phyloP scores from a whole-genome alignment of 257 asterid genomes.

The Solanum sejunctum region DNA sequence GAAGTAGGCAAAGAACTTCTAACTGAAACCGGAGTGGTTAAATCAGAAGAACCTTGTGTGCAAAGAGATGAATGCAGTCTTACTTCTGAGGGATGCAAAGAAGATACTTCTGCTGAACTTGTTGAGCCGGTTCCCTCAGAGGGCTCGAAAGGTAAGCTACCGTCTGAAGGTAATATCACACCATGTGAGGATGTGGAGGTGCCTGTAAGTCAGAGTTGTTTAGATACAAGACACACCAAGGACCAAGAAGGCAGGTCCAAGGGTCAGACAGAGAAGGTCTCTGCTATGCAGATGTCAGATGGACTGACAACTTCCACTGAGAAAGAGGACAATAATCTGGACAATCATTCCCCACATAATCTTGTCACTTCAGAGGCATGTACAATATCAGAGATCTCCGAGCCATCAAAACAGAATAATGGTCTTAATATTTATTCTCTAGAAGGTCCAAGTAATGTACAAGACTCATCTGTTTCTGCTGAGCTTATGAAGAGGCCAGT shows the following conservation, averaged over 20 bases:
- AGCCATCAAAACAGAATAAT: background rate
- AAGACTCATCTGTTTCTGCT: slow-evolving; percentile 11
- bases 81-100: slow-evolving; percentile 2
- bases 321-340: slow-evolving; percentile 15
- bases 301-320: slow-evolving; percentile 16
- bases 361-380: background rate
- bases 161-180: slow-evolving; percentile 13
- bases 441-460: slow-evolving; percentile 8
- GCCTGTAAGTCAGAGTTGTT: background rate
- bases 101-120: slow-evolving; percentile 24
- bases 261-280: slow-evolving; percentile 15
- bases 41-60: slow-evolving; percentile 11
- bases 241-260: background rate
- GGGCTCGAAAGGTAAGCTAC: slow-evolving; percentile 16
- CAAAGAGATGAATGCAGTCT: background rate
- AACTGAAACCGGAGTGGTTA: slow-evolving; percentile 13
- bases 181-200: slow-evolving; percentile 3
- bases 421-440: slow-evolving; percentile 8
- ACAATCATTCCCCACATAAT: slow-evolving; percentile 13
- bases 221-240: background rate
- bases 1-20: slow-evolving; percentile 31
- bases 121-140: slow-evolving; percentile 11
- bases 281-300: slow-evolving; percentile 10
- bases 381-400: background rate
- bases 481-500: slow-evolving; percentile 16